phyloP scores from a whole-genome alignment of 2,329 filamentous ascomycete species.

The Pyricularia sp. region DNA sequence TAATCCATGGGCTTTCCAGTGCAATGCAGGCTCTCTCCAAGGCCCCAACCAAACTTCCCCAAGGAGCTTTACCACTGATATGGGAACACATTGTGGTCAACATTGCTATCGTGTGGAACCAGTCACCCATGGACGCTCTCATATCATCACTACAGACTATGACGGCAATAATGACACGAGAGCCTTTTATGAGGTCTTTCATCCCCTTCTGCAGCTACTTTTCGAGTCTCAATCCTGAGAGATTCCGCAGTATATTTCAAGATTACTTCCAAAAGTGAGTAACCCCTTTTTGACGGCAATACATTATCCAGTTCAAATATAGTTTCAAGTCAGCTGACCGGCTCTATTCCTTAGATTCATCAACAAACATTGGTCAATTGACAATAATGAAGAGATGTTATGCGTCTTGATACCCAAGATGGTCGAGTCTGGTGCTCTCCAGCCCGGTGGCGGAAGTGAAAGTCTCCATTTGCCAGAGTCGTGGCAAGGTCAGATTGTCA shows the following conservation, averaged over 20 bases:
- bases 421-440: conserved; percentile 46
- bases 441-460: conserved; percentile 35
- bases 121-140: conserved; percentile 69
- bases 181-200: conserved; percentile 62
- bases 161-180: conserved; percentile 53
- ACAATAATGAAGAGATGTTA: conserved; percentile 55
- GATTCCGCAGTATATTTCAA: conserved; percentile 72
- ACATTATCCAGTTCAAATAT: neutral
- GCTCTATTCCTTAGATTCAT: conserved; percentile 51
- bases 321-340: neutral
- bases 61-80: conserved; percentile 29
- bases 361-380: conserved; percentile 60
- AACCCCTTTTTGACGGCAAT: neutral
- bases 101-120: conserved; percentile 59
- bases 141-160: conserved; percentile 61
- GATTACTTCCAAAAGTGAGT: conserved; percentile 60
- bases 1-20: conserved; percentile 48
- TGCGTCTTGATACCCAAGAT: conserved; percentile 61
- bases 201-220: conserved; percentile 79
- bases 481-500: conserved; percentile 66
- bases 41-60: conserved; percentile 22
- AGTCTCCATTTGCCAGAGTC: conserved; percentile 49
- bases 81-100: conserved; percentile 51
- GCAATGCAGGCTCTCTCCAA: conserved; percentile 40
- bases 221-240: conserved; percentile 59